phyloP scores from a whole-genome alignment of 768 basidiomycete species.

The Rhizopogon rudus region DNA sequence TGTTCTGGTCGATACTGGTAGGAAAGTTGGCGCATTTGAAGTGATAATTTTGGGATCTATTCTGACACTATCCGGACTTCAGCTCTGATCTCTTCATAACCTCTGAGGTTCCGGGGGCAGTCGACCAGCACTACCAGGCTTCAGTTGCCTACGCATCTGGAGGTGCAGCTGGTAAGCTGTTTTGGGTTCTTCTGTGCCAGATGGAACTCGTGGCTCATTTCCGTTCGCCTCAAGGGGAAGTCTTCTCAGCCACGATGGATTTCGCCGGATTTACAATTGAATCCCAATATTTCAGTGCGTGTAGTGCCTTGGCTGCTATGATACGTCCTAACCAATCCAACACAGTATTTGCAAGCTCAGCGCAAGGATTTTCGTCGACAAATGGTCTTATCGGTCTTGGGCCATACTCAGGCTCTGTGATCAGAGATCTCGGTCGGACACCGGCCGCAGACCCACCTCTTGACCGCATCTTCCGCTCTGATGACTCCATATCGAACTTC shows the following conservation, averaged over 20 bases:
- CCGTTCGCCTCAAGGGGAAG: conserved; percentile 16
- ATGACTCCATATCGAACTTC: conserved; percentile 52
- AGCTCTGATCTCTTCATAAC: conserved; percentile 68
- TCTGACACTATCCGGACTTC: conserved; percentile 25
- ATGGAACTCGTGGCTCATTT: not conserved
- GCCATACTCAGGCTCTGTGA: conserved; percentile 48
- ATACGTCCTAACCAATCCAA: conserved; percentile 2
- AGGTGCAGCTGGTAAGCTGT: conserved; percentile 37
- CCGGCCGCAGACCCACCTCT: conserved; percentile 48
- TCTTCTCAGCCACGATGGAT: conserved; percentile 23
- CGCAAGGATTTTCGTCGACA: conserved; percentile 7
- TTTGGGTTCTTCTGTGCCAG: not conserved
- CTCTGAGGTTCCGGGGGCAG: conserved; percentile 35
- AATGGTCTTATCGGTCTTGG: conserved; percentile 54
- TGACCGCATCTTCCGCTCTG: conserved; percentile 60
- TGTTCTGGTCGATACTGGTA: conserved; percentile 43
- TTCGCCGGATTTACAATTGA: conserved; percentile 41
- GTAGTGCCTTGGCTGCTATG: not conserved
- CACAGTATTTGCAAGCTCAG: conserved; percentile 16
- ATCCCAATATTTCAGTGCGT: conserved; percentile 31
- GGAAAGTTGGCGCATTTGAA: conserved; percentile 22
- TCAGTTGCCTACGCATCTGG: conserved; percentile 52
- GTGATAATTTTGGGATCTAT: conserved; percentile 28
- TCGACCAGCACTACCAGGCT: conserved; percentile 31
- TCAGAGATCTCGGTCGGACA: conserved; percentile 32